Base-by-base conservation (phyloP, 306 rosid genomes). In the Arachis stenosperma region DNA sequence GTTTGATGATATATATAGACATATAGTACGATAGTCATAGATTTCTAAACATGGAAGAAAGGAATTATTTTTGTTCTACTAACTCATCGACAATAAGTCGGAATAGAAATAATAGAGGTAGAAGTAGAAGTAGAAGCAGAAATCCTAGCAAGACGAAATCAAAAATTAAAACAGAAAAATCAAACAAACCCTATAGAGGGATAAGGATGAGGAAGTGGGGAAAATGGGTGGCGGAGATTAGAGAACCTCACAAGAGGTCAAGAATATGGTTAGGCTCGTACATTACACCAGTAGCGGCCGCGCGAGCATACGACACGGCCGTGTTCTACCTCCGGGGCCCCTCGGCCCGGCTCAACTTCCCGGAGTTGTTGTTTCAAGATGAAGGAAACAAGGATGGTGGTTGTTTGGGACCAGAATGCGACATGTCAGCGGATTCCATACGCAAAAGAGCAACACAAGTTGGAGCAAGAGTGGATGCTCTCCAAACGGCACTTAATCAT, bases 161-260 rank as follows among this genome's bases (percentile, higher is more conserved):
- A 40, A 79, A 73, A 15, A 80, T 57, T 5, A 65, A 83, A 62
- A 81, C 50, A 69, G 92, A 79, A 57, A 91, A 88, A 78, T 17
- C 37, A 5, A 73, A 50, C 64, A 73, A 73, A 74, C 95, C 87
- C 0, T 94, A 91, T 74, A 81, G 95, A 75, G 99, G 99, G 6
- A 94, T 94, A 59, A 65, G 99, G 96, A 94, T 94, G 99, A 88
- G 99, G 75, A 94, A 94, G 97, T 94, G 99, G 99, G 99, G 99
- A 0, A 94, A 94, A 86, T 94, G 99, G 99, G 99, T 94, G 62
- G 97, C 99, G 1, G 99, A 94, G 83, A 94, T 94, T 29, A 58
- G 99, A 69, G 99, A 94, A 52, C 99, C 99, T 0, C 89, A 94
- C 81, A 91, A 94, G 50, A 79, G 99, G 58, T 88, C 99, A 0